phyloP scores from a whole-genome alignment of 352 stramenopile genomes.

The Pythium plurisporium region DNA sequence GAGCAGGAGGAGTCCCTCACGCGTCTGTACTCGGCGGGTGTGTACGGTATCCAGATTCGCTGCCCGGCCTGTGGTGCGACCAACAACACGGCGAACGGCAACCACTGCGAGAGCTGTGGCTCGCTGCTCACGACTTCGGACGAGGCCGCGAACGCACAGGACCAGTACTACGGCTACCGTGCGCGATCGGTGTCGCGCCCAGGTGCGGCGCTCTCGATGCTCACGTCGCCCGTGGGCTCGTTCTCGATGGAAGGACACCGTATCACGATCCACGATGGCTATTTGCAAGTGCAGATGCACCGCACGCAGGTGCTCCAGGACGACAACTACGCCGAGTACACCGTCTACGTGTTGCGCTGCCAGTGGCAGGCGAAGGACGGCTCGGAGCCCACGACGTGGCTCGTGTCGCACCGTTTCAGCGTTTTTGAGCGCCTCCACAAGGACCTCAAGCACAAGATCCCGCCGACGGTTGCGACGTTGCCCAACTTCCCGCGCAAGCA shows the following conservation, averaged over 20 bases:
- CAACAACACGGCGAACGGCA: conserved; percentile 87
- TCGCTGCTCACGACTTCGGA: conserved; percentile 80
- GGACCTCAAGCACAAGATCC: conserved; percentile 72
- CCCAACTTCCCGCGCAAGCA: conserved; percentile 81
- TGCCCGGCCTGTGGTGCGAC: conserved; percentile 79
- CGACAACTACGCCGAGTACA: conserved; percentile 89
- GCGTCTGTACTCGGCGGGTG: conserved; percentile 65
- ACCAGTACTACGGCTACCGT: conserved; percentile 56
- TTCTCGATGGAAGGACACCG: conserved; percentile 74
- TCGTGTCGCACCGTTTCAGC: conserved; percentile 70
- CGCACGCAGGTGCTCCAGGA: conserved; percentile 83
- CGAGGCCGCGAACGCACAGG: conserved; percentile 36
- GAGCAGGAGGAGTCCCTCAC: conserved; percentile 83
- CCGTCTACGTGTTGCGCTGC: conserved; percentile 84
- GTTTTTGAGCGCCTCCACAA: conserved; percentile 73
- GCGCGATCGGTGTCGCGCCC: conserved; percentile 55
- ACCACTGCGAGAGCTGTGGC: conserved; percentile 84
- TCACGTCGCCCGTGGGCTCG: conserved; percentile 67
- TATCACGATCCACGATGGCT: conserved; percentile 84
- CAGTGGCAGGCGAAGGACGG: conserved; percentile 73
- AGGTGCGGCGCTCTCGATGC: conserved; percentile 47
- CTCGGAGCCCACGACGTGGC: conserved; percentile 47
- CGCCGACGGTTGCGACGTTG: conserved; percentile 50
- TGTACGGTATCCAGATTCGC: conserved; percentile 85
- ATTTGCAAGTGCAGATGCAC: conserved; percentile 82